Percentiles rank a stretch among this genome's conserved stretches.
Conservation (phyloP, 2,329 filamentous ascomycete species). For the Trichothecium roseum region DNA sequence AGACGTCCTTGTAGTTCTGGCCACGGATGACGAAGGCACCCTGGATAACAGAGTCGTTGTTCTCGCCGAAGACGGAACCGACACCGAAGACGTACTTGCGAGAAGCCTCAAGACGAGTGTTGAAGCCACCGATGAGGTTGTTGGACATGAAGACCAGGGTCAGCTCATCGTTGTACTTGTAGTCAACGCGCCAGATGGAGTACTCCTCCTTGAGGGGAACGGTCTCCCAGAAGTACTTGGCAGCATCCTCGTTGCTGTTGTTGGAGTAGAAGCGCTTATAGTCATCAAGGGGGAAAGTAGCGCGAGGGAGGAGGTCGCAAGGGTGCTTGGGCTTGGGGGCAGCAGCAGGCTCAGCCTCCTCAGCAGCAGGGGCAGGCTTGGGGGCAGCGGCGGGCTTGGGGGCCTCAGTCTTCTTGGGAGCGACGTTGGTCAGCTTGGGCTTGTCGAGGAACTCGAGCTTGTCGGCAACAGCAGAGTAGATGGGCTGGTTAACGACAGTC, state of each 20-base stretch:
- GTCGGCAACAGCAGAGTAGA: constrained; percentile 72
- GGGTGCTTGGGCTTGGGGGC: constrained; percentile 95
- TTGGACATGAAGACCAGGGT: constrained; percentile 97
- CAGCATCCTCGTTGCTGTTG: constrained; percentile 71
- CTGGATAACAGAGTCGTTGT: constrained; percentile 82
- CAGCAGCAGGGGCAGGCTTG: constrained; percentile 42
- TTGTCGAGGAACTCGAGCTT: constrained; percentile 73
- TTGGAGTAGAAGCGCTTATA: constrained; percentile 99
- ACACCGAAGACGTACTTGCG: constrained; percentile 97
- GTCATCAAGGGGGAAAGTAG: constrained; percentile 81
- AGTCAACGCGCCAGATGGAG: constrained; percentile 87
- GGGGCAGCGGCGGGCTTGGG: constrained; percentile 50
- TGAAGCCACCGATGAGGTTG: constrained; percentile 98
- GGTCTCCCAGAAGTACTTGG: constrained; percentile 99
- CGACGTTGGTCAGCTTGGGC: constrained; percentile 57
- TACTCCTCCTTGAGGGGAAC: constrained; percentile 80
- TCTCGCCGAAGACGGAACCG: constrained; percentile 77
- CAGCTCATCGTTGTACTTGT: constrained; percentile 99
- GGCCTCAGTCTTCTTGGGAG: constrained; percentile 71
- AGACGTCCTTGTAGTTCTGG: constrained; percentile 74
- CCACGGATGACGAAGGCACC: constrained; percentile 94
- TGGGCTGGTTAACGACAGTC: constrained; percentile 85
- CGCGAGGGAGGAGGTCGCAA: constrained; percentile 70
- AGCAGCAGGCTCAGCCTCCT: constrained; percentile 32
- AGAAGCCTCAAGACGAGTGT: constrained; percentile 89